Conservation (phyloP, 306 rosid genomes). For the Lathyrus oleraceus region DNA sequence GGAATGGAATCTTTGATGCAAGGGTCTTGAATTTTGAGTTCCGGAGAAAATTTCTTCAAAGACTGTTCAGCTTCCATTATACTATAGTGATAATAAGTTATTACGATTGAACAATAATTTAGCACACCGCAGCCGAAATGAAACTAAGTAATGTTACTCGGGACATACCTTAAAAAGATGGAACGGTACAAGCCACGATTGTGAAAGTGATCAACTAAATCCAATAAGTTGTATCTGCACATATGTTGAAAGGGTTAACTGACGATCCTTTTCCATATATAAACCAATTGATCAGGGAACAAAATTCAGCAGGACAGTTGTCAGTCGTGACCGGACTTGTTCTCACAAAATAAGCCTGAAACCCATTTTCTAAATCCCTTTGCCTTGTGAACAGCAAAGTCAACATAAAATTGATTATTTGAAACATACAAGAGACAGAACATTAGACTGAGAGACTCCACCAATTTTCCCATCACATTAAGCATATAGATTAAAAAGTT, state of each 20-base stretch:
- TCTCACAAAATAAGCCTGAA: too few relatives aligned
- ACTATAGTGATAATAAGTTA: conserved; percentile 48
- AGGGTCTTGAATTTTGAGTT: conserved; percentile 64
- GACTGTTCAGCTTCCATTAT: conserved; percentile 94
- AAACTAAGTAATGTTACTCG: conserved; percentile 20
- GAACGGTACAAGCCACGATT: conserved; percentile 84
- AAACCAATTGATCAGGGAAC: conserved; percentile 30
- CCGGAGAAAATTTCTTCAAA: conserved; percentile 72
- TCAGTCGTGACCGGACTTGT: too few relatives aligned
- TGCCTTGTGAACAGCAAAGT: too few relatives aligned
- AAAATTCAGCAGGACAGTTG: conserved; percentile 21
- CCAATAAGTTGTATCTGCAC: conserved; percentile 75
- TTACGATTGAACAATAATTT: not conserved
- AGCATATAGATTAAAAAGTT: conserved; percentile 1
- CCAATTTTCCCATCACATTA: conserved; percentile 21
- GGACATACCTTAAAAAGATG: conserved; percentile 71
- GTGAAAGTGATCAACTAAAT: conserved; percentile 81
- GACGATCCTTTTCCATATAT: conserved; percentile 33
- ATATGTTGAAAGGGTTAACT: conserved; percentile 33
- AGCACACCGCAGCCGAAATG: not conserved
- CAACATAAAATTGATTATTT: too few relatives aligned
- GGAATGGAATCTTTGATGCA: conserved; percentile 49
- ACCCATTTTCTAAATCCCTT: too few relatives aligned
- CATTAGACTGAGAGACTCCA: conserved; percentile 11
- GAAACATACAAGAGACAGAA: too few relatives aligned